These are phyloP conservation scores for Posidonia oceanica DNA, from an alignment of 116 monocot species.

Conservation along the genomic window DNA sequence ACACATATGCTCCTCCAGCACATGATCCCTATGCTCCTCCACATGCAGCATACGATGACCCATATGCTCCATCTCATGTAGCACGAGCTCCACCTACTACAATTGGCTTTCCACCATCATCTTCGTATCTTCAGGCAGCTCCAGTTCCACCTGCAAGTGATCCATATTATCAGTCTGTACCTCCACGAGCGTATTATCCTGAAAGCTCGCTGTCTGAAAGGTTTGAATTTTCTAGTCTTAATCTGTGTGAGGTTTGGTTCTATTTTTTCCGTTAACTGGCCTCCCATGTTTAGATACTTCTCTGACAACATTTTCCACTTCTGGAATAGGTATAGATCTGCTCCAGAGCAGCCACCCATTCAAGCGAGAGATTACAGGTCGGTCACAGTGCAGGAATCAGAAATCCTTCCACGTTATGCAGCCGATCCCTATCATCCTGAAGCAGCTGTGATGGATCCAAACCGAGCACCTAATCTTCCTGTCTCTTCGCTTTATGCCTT, in stretches of 20 bases:
- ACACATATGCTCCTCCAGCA: neutral
- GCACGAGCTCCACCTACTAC: constrained; percentile 1
- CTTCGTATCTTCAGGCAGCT: neutral
- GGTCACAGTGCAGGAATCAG: constrained; percentile 6
- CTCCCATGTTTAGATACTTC: neutral
- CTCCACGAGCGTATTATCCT: neutral
- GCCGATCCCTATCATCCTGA: constrained; percentile 12
- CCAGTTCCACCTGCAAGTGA: neutral
- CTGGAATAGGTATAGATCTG: neutral
- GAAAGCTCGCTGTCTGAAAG: constrained; percentile 3
- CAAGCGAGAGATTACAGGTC: constrained; percentile 10
- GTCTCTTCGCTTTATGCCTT: constrained; percentile 20
- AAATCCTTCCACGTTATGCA: constrained; percentile 1
- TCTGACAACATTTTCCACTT: neutral
- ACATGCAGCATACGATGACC: neutral
- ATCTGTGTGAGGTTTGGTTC: neutral
- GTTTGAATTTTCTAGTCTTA: neutral
- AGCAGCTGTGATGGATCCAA: constrained; percentile 6
- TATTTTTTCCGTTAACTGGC: neutral
- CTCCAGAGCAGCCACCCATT: constrained; percentile 10
- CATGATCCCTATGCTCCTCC: constrained; percentile 4
- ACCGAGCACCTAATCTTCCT: neutral
- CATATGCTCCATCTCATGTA: neutral
- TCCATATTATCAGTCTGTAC: constrained; percentile 10
- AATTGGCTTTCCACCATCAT: neutral